Percentiles rank a stretch among this genome's conserved stretches.
Evolutionary conservation across 805 yeast species (phyloP).

Genomic region (Teunomyces pallodes): DNA sequence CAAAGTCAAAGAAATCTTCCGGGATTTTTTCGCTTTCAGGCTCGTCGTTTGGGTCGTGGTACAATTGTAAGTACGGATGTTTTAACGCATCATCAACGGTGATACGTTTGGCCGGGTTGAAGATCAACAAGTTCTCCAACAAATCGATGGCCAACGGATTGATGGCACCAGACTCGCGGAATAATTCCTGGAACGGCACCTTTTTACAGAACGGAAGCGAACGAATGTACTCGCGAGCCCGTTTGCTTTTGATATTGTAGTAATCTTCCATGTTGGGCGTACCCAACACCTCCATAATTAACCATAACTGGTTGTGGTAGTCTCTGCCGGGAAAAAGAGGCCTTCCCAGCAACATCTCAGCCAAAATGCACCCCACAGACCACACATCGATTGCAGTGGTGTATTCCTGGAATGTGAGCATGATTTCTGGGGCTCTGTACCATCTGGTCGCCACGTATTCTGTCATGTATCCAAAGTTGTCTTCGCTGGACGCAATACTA

Average conservation of each 20-base stretch:
- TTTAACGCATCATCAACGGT: slow-evolving; percentile 73
- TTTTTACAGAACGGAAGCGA: slow-evolving; percentile 71
- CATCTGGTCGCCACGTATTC: slow-evolving; percentile 97
- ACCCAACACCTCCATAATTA: slow-evolving; percentile 82
- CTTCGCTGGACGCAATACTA: slow-evolving; percentile 58
- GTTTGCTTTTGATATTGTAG: slow-evolving; percentile 65
- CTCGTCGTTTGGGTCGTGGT: slow-evolving; percentile 94
- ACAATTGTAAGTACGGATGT: slow-evolving; percentile 85
- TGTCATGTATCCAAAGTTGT: slow-evolving; percentile 81
- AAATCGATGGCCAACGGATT: slow-evolving; percentile 55
- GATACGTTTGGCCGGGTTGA: slow-evolving; percentile 70
- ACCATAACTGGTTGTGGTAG: slow-evolving; percentile 84
- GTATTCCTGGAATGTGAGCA: slow-evolving; percentile 91
- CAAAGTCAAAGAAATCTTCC: slow-evolving; percentile 86
- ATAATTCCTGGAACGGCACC: slow-evolving; percentile 50
- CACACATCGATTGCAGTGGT: slow-evolving; percentile 95
- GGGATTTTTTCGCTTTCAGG: slow-evolving; percentile 84
- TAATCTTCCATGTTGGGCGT: slow-evolving; percentile 83
- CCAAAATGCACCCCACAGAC: slow-evolving; percentile 95
- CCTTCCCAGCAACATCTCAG: slow-evolving; percentile 80
- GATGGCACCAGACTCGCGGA: slow-evolving; percentile 19
- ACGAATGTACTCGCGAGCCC: slow-evolving; percentile 87
- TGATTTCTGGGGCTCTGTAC: slow-evolving; percentile 97
- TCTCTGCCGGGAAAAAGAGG: slow-evolving; percentile 95
- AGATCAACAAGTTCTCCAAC: slow-evolving; percentile 59